Percentiles rank a stretch among this genome's conserved stretches.
Evolutionary conservation across 2,329 filamentous ascomycete species (phyloP).

Genomic region (Penicillium sp.): DNA sequence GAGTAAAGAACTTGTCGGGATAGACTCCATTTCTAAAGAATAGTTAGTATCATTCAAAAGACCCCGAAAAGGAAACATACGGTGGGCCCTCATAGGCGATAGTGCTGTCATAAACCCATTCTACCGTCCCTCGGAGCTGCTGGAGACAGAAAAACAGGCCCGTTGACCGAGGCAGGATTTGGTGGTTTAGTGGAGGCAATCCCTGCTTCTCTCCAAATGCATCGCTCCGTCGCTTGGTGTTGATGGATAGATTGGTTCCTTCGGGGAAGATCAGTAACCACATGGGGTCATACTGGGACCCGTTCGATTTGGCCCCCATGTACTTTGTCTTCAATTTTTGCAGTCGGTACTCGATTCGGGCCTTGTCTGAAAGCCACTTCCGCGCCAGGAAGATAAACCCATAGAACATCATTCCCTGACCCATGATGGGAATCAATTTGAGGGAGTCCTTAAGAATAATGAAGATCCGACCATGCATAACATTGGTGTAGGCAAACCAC

Average conservation of each 20-base stretch:
- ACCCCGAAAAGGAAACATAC: slow-evolving; percentile 55
- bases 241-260: slow-evolving; percentile 60
- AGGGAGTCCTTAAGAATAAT: slow-evolving; percentile 67
- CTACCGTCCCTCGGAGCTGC: slow-evolving; percentile 58
- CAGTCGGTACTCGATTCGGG: slow-evolving; percentile 58
- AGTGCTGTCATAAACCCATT: slow-evolving; percentile 74
- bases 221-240: slow-evolving; percentile 57
- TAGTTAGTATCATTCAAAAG: not conserved
- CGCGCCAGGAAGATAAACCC: slow-evolving; percentile 66
- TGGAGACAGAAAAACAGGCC: slow-evolving; percentile 62
- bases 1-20: slow-evolving; percentile 86
- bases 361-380: slow-evolving; percentile 63
- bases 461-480: slow-evolving; percentile 65
- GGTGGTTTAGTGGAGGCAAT: slow-evolving; percentile 58
- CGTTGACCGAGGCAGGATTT: slow-evolving; percentile 61
- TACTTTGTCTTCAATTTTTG: slow-evolving; percentile 53
- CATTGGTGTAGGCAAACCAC: slow-evolving; percentile 66
- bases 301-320: slow-evolving; percentile 50
- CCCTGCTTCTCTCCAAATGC: slow-evolving; percentile 59
- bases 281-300: slow-evolving; percentile 58
- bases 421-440: slow-evolving; percentile 62
- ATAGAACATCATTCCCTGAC: slow-evolving; percentile 64
- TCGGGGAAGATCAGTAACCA: slow-evolving; percentile 67
- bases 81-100: slow-evolving; percentile 92
- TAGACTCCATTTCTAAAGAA: slow-evolving; percentile 67